Evolutionary conservation across 768 basidiomycete genomes (phyloP), one percentile per base, ranked within the genome.

Genomic region (Termitomyces sp.): DNA sequence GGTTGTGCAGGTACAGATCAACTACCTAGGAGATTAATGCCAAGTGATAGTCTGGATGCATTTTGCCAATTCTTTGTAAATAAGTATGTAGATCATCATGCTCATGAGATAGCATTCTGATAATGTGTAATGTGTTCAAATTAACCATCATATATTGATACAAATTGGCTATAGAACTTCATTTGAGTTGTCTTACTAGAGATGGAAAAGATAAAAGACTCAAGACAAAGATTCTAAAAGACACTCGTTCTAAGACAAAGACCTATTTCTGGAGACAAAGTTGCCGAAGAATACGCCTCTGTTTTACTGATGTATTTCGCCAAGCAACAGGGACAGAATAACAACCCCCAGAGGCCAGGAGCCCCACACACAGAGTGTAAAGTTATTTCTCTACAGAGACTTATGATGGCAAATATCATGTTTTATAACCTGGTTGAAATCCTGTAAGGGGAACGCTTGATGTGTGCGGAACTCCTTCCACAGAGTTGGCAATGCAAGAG

Each of bases 31-130:
- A 40, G 60, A 18, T 44, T 66, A 18, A 50, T 36, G 20, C 51
- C 60, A 26, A 54, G 48, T 26, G 53, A 68, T 42, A 59, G 58
- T 14, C 46, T 64, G 3, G 49, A 70, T 46, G 48, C 53, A 18
- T 71, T 66, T 40, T 16, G 36, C 4, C 22, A 51, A 18, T 51
- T 60, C 20, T 57, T 45, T 46, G 51, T 57, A 14, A 72, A 70
- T 33, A 68, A 66, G 22, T 72, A 58, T 51, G 57, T 61, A 16
- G 64, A 70, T 48, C 65, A 72, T 53, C 68, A 72, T 33, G 42
- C 59, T 1, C 63, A 28, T 28, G 28, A 28, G 28, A 28, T 28
- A 28, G 59, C 61, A 12, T 67, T 65, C 16, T 65, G 33, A 48
- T 36, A 20, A 8, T 13, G 40, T 24, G 22, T 22, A 45, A 28